A percentile compares a stretch with the other conserved stretches of the same genome.
These are phyloP conservation scores for Austroboletus rostrupii DNA, from an alignment of 1,284 basidiomycete genomes.

Conservation along the genomic window DNA sequence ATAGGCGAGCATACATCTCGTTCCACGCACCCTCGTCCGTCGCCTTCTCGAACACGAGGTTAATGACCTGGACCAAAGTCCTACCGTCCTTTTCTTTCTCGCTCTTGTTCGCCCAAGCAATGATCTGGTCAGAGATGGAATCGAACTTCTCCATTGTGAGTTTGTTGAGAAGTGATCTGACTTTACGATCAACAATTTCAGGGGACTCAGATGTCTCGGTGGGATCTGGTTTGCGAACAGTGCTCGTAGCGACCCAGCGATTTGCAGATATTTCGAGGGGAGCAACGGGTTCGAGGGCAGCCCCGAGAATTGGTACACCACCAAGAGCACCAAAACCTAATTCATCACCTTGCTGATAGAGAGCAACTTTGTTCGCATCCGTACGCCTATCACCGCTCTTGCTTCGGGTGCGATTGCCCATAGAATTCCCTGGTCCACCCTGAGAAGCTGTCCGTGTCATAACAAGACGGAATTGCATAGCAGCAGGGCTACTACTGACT, in stretches of 20 bases:
- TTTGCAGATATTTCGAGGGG: slow-evolving; percentile 79
- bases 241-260: slow-evolving; percentile 66
- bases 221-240: slow-evolving; percentile 19
- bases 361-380: slow-evolving; percentile 41
- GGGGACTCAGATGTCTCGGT: slow-evolving; percentile 63
- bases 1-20: slow-evolving; percentile 95
- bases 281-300: slow-evolving; percentile 57
- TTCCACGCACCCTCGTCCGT: slow-evolving; percentile 95
- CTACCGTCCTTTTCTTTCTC: slow-evolving; percentile 90
- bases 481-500: slow-evolving; percentile 38
- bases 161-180: slow-evolving; percentile 93
- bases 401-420: slow-evolving; percentile 63
- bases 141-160: slow-evolving; percentile 97
- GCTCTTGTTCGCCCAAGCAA: slow-evolving; percentile 92
- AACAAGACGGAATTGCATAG: slow-evolving; percentile 47
- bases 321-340: slow-evolving; percentile 24
- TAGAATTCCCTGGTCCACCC: slow-evolving; percentile 52
- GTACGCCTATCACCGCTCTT: slow-evolving; percentile 65
- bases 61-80: slow-evolving; percentile 93
- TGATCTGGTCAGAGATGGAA: slow-evolving; percentile 89
- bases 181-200: slow-evolving; percentile 88
- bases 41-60: slow-evolving; percentile 95
- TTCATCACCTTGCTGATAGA: slow-evolving; percentile 31
- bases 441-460: slow-evolving; percentile 79
- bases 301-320: slow-evolving; percentile 6